Base-by-base conservation (phyloP, 2,329 filamentous ascomycete species). In the Verruconis gallopava region DNA sequence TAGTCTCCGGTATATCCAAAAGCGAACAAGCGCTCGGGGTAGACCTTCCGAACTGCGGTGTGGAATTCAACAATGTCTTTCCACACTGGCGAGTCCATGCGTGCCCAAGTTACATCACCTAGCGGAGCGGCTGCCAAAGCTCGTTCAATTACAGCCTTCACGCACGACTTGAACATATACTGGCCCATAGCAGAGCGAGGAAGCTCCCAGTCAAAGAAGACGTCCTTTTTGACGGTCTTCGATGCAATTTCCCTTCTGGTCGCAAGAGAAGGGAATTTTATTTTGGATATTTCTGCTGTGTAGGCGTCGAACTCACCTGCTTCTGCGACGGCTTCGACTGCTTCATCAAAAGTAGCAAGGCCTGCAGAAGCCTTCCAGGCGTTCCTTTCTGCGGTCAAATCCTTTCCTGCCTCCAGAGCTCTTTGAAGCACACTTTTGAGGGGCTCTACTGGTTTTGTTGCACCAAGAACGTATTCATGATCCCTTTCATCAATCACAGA, bases 1-100 rank as follows among this genome's bases (percentile, higher is more conserved):
- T 61, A 64, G 36, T 54, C 53, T 14, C 58, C 59, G 2, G 57
- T 60, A 49, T 58, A 64, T 12, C 59, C 60, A 43, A 63, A 63
- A 3, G 57, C 59, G 37, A 64, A 63, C 3, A 62, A 47, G 1
- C 60, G 54, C 0, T 61, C 52, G 2, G 60, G 60, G 30, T 53
- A 55, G 3, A 55, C 58, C 22, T 56, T 53, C 32, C 55, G 57
- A 5, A 63, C 50, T 25, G 51, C 50, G 1, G 47, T 55, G 48
- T 63, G 59, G 48, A 63, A 63, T 5, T 57, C 55, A 5, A 55
- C 50, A 22, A 64, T 54, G 44, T 62, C 59, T 13, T 52, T 47
- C 59, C 57, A 60, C 15, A 55, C 51, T 3, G 60, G 55, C 19
- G 49, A 48, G 12, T 59, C 55, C 55, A 59, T 59, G 9, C 59